Conservation (phyloP, 2,329 filamentous ascomycete genomes). For the Cryphonectria naterciae region DNA sequence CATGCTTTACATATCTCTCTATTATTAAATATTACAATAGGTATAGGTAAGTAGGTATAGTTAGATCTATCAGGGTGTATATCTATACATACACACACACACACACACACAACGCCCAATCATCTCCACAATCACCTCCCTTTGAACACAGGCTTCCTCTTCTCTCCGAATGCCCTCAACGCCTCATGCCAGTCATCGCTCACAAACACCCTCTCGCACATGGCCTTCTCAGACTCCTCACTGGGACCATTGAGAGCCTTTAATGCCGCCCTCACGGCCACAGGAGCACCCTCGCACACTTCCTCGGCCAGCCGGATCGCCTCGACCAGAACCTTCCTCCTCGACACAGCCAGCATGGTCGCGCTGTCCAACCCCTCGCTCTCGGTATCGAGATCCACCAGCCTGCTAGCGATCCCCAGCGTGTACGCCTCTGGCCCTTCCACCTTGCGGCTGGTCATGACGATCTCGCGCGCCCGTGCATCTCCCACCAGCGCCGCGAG, state of each 20-base stretch:
- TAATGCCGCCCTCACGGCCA: conserved; percentile 79
- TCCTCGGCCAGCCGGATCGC: conserved; percentile 78
- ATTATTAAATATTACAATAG: neutral
- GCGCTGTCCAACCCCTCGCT: conserved; percentile 37
- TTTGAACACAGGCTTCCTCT: conserved; percentile 63
- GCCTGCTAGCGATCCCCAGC: conserved; percentile 81
- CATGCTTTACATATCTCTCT: neutral
- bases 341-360: conserved; percentile 55
- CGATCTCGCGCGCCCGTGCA: conserved; percentile 81
- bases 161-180: conserved; percentile 76
- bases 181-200: conserved; percentile 91
- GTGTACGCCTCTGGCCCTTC: conserved; percentile 86
- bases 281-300: conserved; percentile 81
- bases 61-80: conserved; percentile 2
- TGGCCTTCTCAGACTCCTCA: conserved; percentile 79
- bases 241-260: conserved; percentile 73
- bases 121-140: conserved; percentile 40
- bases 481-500: conserved; percentile 81
- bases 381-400: conserved; percentile 77
- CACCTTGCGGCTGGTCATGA: conserved; percentile 85
- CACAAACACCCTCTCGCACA: conserved; percentile 81
- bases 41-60: neutral
- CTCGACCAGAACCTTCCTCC: conserved; percentile 72
- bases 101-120: too few relatives aligned
- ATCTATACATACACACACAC: neutral